Percentiles rank a stretch among this genome's conserved stretches.
Conservation (phyloP, 495 filamentous ascomycete genomes). For the Hyaloscypha finlandica region DNA sequence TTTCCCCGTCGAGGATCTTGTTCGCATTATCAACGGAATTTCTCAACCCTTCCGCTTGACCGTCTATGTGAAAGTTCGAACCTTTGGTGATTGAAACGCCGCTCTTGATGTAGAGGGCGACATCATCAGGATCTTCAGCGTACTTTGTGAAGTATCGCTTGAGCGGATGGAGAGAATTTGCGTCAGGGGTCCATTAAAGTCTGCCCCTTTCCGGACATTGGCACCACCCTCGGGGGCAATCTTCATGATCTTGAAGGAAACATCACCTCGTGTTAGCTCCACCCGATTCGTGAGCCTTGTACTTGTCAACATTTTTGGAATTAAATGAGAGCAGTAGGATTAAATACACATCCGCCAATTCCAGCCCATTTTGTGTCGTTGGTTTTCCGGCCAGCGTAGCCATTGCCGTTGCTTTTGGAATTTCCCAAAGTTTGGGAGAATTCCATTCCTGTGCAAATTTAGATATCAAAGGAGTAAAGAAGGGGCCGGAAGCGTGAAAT, state of each 20-base stretch:
- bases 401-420: neutral
- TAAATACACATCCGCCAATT: conserved; percentile 14
- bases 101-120: conserved; percentile 67
- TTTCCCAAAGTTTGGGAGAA: too few species aligned
- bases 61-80: conserved; percentile 33
- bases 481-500: too few species aligned
- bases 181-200: conserved; percentile 74
- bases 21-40: conserved; percentile 69
- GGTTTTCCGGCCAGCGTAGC: conserved; percentile 18
- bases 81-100: conserved; percentile 39
- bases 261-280: conserved; percentile 53
- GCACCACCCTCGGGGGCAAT: conserved; percentile 64
- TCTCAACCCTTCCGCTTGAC: conserved; percentile 61
- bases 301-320: neutral
- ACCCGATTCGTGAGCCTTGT: conserved; percentile 72
- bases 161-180: conserved; percentile 66
- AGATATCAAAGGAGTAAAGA: too few species aligned
- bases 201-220: conserved; percentile 75
- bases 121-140: conserved; percentile 65
- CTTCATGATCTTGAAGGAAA: conserved; percentile 67
- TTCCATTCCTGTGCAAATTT: too few species aligned
- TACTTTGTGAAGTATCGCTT: conserved; percentile 65
- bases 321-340: neutral
- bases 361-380: conserved; percentile 18
- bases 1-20: conserved; percentile 64